Evolutionary conservation across 164 flowering plant species (phyloP).

Genomic region (Paratinospora sagittata): DNA sequence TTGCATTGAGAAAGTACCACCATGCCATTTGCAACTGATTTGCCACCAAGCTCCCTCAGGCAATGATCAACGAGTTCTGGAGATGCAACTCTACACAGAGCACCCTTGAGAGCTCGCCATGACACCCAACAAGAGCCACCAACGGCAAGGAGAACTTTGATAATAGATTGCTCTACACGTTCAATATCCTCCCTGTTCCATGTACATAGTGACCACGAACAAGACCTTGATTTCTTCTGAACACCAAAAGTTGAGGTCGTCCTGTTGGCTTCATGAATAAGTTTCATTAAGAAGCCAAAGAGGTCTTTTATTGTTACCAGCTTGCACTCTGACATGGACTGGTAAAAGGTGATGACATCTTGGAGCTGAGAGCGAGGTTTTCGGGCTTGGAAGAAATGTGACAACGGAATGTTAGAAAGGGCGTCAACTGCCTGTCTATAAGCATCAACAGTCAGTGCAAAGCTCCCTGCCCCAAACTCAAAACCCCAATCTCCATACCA

Average conservation of each 20-base stretch:
- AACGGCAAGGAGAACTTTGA: conserved; percentile 60
- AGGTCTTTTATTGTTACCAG: conserved; percentile 54
- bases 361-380: conserved; percentile 41
- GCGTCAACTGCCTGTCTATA: conserved; percentile 44
- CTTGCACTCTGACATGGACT: conserved; percentile 44
- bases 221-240: conserved; percentile 21
- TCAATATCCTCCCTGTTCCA: conserved; percentile 52
- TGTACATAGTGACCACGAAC: conserved; percentile 22
- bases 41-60: conserved; percentile 59
- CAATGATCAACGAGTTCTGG: conserved; percentile 67
- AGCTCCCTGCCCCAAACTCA: conserved; percentile 79
- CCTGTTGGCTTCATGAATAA: conserved; percentile 35
- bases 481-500: conserved; percentile 94
- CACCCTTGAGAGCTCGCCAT: conserved; percentile 62
- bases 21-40: conserved; percentile 34
- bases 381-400: conserved; percentile 36
- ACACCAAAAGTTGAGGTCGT: conserved; percentile 5
- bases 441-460: conserved; percentile 46
- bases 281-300: conserved; percentile 40
- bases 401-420: conserved; percentile 45
- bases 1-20: conserved; percentile 37
- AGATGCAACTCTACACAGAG: conserved; percentile 46
- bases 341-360: conserved; percentile 48
- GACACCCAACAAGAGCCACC: conserved; percentile 58
- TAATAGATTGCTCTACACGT: conserved; percentile 57